These are phyloP conservation scores for Nidularia pulvinata DNA, from an alignment of 768 basidiomycete genomes.

Conservation along the genomic window DNA sequence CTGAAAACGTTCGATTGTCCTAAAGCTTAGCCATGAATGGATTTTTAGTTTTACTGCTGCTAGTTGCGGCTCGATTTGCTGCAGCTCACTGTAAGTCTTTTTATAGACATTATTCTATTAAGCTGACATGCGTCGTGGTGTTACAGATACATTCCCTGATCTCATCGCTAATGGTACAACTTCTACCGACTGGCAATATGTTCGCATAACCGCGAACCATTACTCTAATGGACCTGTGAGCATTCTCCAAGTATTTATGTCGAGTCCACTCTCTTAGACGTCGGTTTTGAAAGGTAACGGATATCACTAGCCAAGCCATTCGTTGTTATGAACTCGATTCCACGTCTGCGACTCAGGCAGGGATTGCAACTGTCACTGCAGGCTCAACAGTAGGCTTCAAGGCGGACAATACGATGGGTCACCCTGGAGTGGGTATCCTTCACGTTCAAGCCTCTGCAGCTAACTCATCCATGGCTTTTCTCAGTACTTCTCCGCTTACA, in stretches of 20 bases:
- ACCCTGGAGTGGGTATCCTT: slow-evolving; percentile 21
- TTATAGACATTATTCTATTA: not conserved
- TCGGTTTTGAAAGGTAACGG: slow-evolving; percentile 19
- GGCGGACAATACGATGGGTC: slow-evolving; percentile 27
- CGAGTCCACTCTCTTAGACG: not conserved
- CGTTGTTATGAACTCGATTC: slow-evolving; percentile 30
- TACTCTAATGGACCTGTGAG: slow-evolving; percentile 26
- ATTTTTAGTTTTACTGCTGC: not conserved
- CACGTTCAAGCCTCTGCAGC: not conserved
- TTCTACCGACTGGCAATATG: not conserved
- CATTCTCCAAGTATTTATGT: not conserved
- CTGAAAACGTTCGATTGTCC: not conserved
- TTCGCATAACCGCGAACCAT: slow-evolving; percentile 24
- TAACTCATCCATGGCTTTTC: not conserved
- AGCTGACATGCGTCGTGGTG: not conserved
- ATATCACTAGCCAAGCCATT: slow-evolving; percentile 29
- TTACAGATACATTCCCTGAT: not conserved
- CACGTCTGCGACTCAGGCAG: slow-evolving; percentile 19
- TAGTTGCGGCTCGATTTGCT: not conserved
- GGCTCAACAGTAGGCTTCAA: slow-evolving; percentile 28
- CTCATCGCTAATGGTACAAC: not conserved
- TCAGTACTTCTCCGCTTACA: slow-evolving; percentile 29
- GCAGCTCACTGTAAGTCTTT: not conserved
- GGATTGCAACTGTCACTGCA: slow-evolving; percentile 25
- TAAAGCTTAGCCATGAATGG: not conserved